A percentile compares a stretch with the other conserved stretches of the same genome.
phyloP scores from a whole-genome alignment of 2,329 filamentous ascomycete genomes.

The Whalleya microplaca region DNA sequence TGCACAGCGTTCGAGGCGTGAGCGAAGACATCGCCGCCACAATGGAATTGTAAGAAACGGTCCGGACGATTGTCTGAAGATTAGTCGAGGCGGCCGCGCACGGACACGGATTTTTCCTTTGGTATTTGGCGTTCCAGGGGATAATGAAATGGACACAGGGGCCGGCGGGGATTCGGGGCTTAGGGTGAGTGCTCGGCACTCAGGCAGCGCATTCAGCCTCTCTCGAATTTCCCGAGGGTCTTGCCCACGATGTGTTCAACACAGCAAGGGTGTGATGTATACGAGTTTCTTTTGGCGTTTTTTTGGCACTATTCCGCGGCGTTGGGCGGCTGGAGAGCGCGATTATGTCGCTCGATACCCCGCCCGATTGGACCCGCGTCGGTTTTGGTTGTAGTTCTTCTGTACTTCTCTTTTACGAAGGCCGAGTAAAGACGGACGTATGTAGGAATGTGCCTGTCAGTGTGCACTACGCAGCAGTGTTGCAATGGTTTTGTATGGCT shows the following conservation, averaged over 20 bases:
- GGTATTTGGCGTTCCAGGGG: neutral
- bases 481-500: neutral
- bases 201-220: neutral
- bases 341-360: neutral
- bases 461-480: neutral
- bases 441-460: neutral
- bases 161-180: neutral
- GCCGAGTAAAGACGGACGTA: neutral
- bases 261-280: neutral
- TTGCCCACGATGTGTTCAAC: neutral
- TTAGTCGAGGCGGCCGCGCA: neutral
- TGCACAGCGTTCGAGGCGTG: slow-evolving; percentile 55
- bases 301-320: neutral
- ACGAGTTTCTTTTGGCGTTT: neutral
- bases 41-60: slow-evolving; percentile 60
- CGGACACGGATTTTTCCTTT: neutral
- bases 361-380: neutral
- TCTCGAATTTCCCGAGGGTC: neutral
- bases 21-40: slow-evolving; percentile 65
- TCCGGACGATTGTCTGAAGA: neutral
- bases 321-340: neutral
- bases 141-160: neutral
- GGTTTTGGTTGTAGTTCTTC: neutral
- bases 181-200: neutral
- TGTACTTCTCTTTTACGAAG: neutral